Percentiles rank a stretch among this genome's conserved stretches.
Conservation (phyloP, 176 grass and related monocot species). For the Triticum dicoccoides region DNA sequence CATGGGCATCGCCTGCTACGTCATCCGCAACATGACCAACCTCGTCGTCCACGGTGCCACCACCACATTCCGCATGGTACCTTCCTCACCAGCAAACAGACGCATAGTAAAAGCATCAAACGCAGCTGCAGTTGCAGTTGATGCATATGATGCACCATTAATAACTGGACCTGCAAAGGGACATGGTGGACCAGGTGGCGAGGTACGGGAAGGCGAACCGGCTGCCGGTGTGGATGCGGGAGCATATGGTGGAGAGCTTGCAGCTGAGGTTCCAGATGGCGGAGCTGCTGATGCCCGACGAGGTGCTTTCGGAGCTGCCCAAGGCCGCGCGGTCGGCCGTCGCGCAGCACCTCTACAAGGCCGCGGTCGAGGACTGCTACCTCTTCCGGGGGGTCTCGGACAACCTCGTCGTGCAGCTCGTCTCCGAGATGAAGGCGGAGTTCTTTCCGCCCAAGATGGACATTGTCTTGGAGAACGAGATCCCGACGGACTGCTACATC, state of each 20-base stretch:
- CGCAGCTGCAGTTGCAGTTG: not conserved
- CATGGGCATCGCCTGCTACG: constrained; percentile 59
- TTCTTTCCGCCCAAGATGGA: constrained; percentile 49
- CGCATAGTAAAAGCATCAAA: not conserved
- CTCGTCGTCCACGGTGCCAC: constrained; percentile 62
- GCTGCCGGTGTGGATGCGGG: constrained; percentile 32
- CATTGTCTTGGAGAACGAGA: constrained; percentile 47
- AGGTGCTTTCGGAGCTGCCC: constrained; percentile 50
- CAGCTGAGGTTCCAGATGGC: constrained; percentile 48
- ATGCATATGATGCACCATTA: not conserved
- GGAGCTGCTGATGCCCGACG: constrained; percentile 40
- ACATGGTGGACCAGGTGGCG: constrained; percentile 23
- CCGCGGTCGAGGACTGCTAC: constrained; percentile 23
- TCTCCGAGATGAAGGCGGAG: constrained; percentile 42
- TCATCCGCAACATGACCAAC: constrained; percentile 80
- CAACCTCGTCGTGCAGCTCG: constrained; percentile 40
- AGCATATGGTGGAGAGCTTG: constrained; percentile 38
- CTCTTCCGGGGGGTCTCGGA: constrained; percentile 43
- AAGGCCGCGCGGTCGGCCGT: constrained; percentile 37
- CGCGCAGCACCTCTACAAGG: constrained; percentile 46
- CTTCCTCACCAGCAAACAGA: too few species aligned
- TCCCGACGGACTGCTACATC: constrained; percentile 54
- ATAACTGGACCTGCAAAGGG: constrained; percentile 22
- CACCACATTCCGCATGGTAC: constrained; percentile 40
- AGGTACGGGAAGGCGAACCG: constrained; percentile 27